Base-by-base conservation (phyloP, 768 basidiomycete species). In the Fistulinella prunicolor region DNA sequence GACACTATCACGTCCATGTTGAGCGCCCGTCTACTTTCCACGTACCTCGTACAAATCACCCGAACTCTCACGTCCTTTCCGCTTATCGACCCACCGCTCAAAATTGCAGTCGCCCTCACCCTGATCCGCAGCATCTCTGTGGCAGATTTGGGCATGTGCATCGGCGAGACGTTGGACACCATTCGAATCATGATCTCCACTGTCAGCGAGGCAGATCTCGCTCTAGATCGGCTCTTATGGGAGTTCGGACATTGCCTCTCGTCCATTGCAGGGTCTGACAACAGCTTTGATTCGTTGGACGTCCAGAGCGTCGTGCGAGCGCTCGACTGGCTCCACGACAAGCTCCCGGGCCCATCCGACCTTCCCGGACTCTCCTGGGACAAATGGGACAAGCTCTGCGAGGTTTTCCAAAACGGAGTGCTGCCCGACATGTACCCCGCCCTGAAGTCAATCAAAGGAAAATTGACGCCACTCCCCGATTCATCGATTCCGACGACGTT, bases 241-340 rank as follows among this genome's bases (percentile, higher is more conserved):
- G 72, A 74, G 38, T 57, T 74, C 8, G 72, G 75, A 20, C 70
- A 68, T 32, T 63, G 64, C 12, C 55, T 73, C 19, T 56, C 69
- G 10, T 56, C 57, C 0, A 52, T 73, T 14, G 62, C 66, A 28
- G 56, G 59, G 21, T 57, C 60, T 1, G 57, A 42, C 8, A 58
- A 67, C 20, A 54, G 41, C 42, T 46, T 58, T 41, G 53, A 62
- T 24, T 55, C 57, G 5, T 42, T 80, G 17, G 68, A 72, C 40
- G 48, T 56, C 32, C 70, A 72, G 17, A 67, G 59, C 1, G 72
- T 79, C 13, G 58, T 82, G 16, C 62, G 70, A 4, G 66, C 80
- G 1, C 68, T 86, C n/a, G 69, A 74, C 44, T 86, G 83, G 82
- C 68, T 83, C n/a, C 56, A 70, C 12, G 62, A 70, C 4, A 75